Evolutionary conservation across 805 yeast species (phyloP), one percentile per base, ranked within the genome.

Genomic region (Tetrapisispora pingtungensis): DNA sequence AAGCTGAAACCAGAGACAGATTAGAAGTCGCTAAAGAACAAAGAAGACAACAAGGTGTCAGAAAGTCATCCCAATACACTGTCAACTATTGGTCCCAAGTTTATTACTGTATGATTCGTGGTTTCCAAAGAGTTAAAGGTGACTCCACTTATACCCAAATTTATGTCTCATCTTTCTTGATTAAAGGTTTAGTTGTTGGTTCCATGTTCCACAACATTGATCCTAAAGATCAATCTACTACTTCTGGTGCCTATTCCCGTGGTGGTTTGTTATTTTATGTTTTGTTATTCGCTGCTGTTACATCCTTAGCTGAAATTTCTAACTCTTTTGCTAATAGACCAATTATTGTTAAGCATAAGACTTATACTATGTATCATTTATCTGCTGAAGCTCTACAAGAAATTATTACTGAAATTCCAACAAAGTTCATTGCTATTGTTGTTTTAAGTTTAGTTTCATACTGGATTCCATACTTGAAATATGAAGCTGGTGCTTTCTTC

Each of bases 231-330:
- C 66, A 70, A 38, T 62, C 67, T 5, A 65, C 70, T 6, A 77
- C 84, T 0, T 57, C 58, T 8, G 80, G 82, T 43, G 74, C 80
- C 36, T 78, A 74, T 57, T 72, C 78, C 46, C 71, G 84, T 65
- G 79, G 81, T 61, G 83, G 83, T 57, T 62, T 75, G 33, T 62
- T 80, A 60, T 80, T 79, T 64, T 78, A 76, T 56, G 74, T 80
- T 33, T 69, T 78, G 40, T 65, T 80, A 44, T 79, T 73, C 52
- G 78, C 75, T 59, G 77, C 80, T 36, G 70, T 79, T 52, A 72
- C 81, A 43, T 72, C 81, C 10, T 62, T 79, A 46, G 78, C 82
- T 53, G 85, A 78, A 63, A 75, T 80, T 46, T 70, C 80, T 54
- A 61, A 73, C 10, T 65, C 79, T 45, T 80, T 77, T 53, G 75